Evolutionary conservation across 352 stramenopile species (phyloP), one percentile per base, ranked within the genome.

Genomic region (Globisporangium carolinianum): DNA sequence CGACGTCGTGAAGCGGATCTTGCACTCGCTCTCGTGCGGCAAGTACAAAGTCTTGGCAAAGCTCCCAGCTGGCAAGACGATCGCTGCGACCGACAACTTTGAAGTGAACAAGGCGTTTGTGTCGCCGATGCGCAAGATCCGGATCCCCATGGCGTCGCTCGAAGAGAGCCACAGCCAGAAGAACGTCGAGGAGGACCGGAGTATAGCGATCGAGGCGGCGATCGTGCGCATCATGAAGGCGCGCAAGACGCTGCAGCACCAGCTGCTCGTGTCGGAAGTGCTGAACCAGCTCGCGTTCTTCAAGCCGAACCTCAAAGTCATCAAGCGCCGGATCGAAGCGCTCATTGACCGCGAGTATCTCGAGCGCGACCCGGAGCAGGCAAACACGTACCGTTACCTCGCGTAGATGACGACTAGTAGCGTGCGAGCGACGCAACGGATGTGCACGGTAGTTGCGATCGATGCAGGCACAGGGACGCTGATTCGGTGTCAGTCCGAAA

Each of bases 201-300:
- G 89, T 60, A 97, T 98, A 76, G 96, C 97, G 17, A 99, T 99
- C 69, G 97, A 99, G 82, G 97, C 97, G 43, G 96, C 97, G 11
- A 98, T 99, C 67, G 97, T 99, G 46, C 93, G 97, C 71, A 99
- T 99, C 77, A 99, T 99, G 97, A 99, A 99, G 79, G 95, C 95
- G 17, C 79, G 95, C 59, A 98, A 98, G 75, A 98, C 93, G 38
- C 76, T 99, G 56, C 81, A 96, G 57, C 97, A 99, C 72, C 94
- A 99, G 70, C 91, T 99, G 69, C 85, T 99, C 11, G 90, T 99
- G 48, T 97, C 97, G 42, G 97, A 99, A 74, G 97, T 99, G 54
- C 72, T 99, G 45, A 95, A 79, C 41, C 97, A 99, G 68, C 81
- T 99, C 41, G 80, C 89, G 6, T 99, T 99, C 68, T 99, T 99